Conservation (phyloP, 768 basidiomycete genomes). For the Saitozyma podzolica region DNA sequence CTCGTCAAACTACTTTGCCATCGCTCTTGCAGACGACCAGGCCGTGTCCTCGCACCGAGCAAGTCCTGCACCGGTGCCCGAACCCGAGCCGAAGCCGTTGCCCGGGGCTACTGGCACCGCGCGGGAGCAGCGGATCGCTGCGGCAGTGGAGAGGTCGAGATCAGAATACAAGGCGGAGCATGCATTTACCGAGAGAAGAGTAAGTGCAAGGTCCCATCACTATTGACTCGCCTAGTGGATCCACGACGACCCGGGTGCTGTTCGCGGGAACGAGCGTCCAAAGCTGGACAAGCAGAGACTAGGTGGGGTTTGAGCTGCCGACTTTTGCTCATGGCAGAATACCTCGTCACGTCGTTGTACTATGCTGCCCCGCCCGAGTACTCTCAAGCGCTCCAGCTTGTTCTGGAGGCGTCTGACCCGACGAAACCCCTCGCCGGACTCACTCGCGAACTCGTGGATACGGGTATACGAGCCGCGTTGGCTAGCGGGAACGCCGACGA, state of each 20-base stretch:
- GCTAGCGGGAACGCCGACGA: constrained; percentile 9
- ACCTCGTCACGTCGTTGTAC: constrained; percentile 29
- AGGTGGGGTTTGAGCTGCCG: too few relatives aligned
- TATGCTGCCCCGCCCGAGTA: constrained; percentile 22
- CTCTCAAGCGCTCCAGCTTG: constrained; percentile 14
- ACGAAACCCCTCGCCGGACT: constrained; percentile 20
- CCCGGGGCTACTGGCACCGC: neutral
- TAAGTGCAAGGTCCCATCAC: constrained; percentile 11
- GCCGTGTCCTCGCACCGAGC: too few relatives aligned
- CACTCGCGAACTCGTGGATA: constrained; percentile 32
- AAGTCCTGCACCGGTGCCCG: too few relatives aligned
- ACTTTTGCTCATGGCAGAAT: constrained; percentile 13
- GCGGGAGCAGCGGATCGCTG: constrained; percentile 30
- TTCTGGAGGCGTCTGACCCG: constrained; percentile 18
- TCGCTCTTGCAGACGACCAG: too few relatives aligned
- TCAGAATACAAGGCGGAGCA: constrained; percentile 37
- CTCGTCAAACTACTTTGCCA: too few relatives aligned
- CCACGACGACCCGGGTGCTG: neutral
- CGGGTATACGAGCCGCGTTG: constrained; percentile 22
- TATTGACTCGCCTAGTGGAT: constrained; percentile 13
- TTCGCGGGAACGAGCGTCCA: constrained; percentile 9
- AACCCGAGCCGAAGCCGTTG: too few relatives aligned
- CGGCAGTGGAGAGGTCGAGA: constrained; percentile 39
- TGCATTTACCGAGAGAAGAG: constrained; percentile 39
- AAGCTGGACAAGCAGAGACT: constrained; percentile 31